Conservation (phyloP, 768 basidiomycete genomes). For the Gymnopilus junonius region DNA sequence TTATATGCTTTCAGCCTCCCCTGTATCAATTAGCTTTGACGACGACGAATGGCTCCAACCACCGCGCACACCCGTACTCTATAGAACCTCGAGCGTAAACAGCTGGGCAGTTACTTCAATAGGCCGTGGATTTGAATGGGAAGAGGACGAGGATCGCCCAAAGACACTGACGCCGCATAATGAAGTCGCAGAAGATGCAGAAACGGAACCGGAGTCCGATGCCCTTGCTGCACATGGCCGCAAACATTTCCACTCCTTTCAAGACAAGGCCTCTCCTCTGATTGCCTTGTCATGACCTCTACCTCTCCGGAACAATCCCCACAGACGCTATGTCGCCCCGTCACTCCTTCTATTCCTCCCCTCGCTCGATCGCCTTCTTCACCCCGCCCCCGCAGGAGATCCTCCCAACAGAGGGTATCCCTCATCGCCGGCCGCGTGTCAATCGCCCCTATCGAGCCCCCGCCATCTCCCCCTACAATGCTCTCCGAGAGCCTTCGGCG, state of each 20-base stretch:
- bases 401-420: conserved; percentile 85
- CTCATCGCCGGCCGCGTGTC: conserved; percentile 82
- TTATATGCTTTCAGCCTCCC: conserved; percentile 63
- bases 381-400: conserved; percentile 72
- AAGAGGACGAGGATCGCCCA: conserved; percentile 31
- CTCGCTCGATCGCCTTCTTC: conserved; percentile 56
- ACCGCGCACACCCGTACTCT: conserved; percentile 48
- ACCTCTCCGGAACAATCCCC: conserved; percentile 21
- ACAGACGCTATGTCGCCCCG: conserved; percentile 27
- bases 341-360: conserved; percentile 32
- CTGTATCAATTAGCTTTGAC: conserved; percentile 68
- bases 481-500: conserved; percentile 69
- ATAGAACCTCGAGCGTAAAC: conserved; percentile 68
- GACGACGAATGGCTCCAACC: conserved; percentile 72
- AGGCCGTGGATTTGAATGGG: conserved; percentile 83
- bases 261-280: conserved; percentile 38
- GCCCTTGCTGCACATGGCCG: conserved; percentile 34
- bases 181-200: conserved; percentile 16
- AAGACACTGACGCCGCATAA: conserved; percentile 13
- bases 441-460: conserved; percentile 77
- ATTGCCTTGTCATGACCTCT: conserved; percentile 28
- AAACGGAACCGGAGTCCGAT: conserved; percentile 19
- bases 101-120: conserved; percentile 89
- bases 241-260: conserved; percentile 41
- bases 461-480: conserved; percentile 58